A percentile compares a stretch with the other conserved stretches of the same genome.
Conservation (phyloP, 208 protist species). For the Novymonas esmeraldas region DNA sequence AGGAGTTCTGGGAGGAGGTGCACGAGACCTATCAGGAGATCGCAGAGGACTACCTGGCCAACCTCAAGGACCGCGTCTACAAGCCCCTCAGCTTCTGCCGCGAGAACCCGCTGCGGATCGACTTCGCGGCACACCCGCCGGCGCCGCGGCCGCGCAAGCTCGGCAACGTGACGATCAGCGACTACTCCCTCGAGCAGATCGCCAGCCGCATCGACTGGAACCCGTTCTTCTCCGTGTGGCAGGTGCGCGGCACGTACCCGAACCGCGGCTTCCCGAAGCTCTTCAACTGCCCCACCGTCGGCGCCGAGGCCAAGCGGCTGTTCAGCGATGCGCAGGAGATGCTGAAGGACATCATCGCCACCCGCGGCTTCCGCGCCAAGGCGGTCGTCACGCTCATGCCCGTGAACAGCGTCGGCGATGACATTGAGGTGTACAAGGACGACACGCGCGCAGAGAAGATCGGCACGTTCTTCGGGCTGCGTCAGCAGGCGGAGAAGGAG, state of each 20-base stretch:
- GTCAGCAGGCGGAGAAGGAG: slow-evolving; percentile 95
- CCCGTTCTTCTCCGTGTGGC: slow-evolving; percentile 94
- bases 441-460: slow-evolving; percentile 43
- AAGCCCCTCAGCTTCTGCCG: slow-evolving; percentile 76
- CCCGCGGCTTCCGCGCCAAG: slow-evolving; percentile 77
- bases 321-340: slow-evolving; percentile 93
- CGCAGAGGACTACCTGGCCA: slow-evolving; percentile 93
- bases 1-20: slow-evolving; percentile 90
- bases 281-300: slow-evolving; percentile 96
- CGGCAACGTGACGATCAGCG: slow-evolving; percentile 67
- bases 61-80: slow-evolving; percentile 90
- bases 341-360: slow-evolving; percentile 81
- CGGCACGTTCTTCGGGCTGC: slow-evolving; percentile 81
- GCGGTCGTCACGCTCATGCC: slow-evolving; percentile 92
- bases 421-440: slow-evolving; percentile 92
- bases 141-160: slow-evolving; percentile 64
- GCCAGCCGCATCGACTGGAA: slow-evolving; percentile 97
- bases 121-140: slow-evolving; percentile 66
- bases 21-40: slow-evolving; percentile 91
- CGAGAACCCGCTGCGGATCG: slow-evolving; percentile 52
- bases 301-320: slow-evolving; percentile 92
- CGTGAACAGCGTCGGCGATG: slow-evolving; percentile 91
- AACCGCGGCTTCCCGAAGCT: slow-evolving; percentile 97
- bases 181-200: slow-evolving; percentile 87
- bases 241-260: slow-evolving; percentile 95